Percentiles rank a stretch among this genome's conserved stretches.
Evolutionary conservation across 2,329 filamentous ascomycete genomes (phyloP).

Genomic region (Monosporascus cannonballus): DNA sequence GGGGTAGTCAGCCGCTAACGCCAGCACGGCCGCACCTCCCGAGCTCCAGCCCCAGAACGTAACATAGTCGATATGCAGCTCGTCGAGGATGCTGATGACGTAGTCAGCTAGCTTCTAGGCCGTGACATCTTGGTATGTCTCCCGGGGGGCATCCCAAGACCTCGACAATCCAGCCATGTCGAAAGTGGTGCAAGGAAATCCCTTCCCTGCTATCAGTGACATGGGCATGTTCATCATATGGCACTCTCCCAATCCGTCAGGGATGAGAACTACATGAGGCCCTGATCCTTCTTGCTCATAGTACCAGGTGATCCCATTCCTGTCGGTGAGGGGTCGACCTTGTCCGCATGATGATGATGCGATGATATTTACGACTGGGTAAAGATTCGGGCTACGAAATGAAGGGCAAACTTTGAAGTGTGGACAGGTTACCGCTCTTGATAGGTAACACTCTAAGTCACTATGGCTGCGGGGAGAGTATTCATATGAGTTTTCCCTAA

Average conservation of each 20-base stretch:
- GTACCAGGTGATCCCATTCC: not conserved
- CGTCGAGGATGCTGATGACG: not conserved
- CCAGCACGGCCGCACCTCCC: not conserved
- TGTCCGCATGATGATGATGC: not conserved
- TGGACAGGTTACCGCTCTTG: not conserved
- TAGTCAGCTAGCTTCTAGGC: not conserved
- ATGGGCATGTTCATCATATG: not conserved
- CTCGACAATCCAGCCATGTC: not conserved
- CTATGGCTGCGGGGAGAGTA: too few relatives aligned
- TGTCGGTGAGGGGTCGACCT: not conserved
- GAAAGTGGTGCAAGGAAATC: not conserved
- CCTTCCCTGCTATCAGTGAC: not conserved
- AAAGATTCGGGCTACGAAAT: not conserved
- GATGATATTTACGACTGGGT: not conserved
- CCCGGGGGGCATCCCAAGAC: not conserved
- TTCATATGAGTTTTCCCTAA: too few relatives aligned
- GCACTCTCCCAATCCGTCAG: not conserved
- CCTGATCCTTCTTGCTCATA: not conserved
- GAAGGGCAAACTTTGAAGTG: not conserved
- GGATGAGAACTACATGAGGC: not conserved
- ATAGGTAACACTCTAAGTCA: too few relatives aligned
- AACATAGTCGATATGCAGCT: not conserved
- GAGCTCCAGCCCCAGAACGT: not conserved
- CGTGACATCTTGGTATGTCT: not conserved
- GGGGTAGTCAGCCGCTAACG: not conserved